Evolutionary conservation across 768 basidiomycete genomes (phyloP).

Genomic region (Rubroboletus pulcherrimus): DNA sequence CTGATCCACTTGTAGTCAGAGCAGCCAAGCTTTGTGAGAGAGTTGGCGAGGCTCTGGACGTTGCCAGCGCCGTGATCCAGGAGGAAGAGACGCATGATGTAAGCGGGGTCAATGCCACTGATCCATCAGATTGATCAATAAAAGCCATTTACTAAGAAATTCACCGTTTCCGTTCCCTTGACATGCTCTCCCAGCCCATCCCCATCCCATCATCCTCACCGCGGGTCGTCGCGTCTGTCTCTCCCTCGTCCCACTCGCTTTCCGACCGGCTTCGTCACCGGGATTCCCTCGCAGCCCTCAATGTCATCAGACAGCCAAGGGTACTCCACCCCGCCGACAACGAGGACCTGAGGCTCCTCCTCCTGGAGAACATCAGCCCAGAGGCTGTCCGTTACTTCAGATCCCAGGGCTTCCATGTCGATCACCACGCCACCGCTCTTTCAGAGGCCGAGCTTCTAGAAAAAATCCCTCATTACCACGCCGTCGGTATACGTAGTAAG

Average conservation of each 20-base stretch:
- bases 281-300: slow-evolving; percentile 32
- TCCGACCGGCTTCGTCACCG: slow-evolving; percentile 45
- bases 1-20: slow-evolving; percentile 82
- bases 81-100: slow-evolving; percentile 65
- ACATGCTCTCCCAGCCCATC: slow-evolving; percentile 48
- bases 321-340: slow-evolving; percentile 82
- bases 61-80: slow-evolving; percentile 98
- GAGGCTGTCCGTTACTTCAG: slow-evolving; percentile 81
- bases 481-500: slow-evolving; percentile 95
- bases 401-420: slow-evolving; percentile 85
- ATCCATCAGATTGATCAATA: not conserved
- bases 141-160: slow-evolving; percentile 8
- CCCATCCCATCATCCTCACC: slow-evolving; percentile 35
- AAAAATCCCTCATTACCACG: slow-evolving; percentile 82
- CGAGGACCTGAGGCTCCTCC: slow-evolving; percentile 72
- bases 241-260: slow-evolving; percentile 44
- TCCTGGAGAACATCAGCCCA: slow-evolving; percentile 94
- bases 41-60: slow-evolving; percentile 90
- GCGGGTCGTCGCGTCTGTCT: slow-evolving; percentile 46
- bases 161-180: slow-evolving; percentile 12
- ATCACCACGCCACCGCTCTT: slow-evolving; percentile 81
- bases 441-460: slow-evolving; percentile 91
- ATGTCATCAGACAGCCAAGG: slow-evolving; percentile 51
- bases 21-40: slow-evolving; percentile 79
- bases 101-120: not conserved